Conservation (phyloP, 164 flowering plant genomes). For the Buxus sempervirens region DNA sequence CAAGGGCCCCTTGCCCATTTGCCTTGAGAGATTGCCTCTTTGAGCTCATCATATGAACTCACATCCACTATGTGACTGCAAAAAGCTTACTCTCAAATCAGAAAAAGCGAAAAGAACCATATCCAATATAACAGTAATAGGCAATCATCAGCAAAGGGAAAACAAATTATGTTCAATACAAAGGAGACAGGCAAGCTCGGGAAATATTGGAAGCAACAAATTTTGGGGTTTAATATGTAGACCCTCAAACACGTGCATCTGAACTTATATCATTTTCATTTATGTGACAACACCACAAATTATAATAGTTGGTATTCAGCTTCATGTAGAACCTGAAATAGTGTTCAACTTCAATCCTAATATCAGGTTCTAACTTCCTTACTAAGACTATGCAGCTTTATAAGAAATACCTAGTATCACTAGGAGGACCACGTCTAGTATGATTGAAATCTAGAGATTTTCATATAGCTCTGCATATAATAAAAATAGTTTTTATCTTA, state of each 20-base stretch:
- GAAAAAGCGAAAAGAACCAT: slow-evolving; percentile 1
- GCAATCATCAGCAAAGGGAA: no score
- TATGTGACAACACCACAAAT: background rate
- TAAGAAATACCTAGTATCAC: no score
- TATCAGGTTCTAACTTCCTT: no score
- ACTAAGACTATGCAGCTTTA: no score
- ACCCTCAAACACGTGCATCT: background rate
- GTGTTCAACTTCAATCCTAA: no score
- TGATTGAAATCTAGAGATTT: no score
- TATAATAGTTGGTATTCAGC: background rate
- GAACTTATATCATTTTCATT: background rate
- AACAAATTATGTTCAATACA: background rate
- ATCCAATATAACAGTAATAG: no score
- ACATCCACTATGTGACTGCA: slow-evolving; percentile 90
- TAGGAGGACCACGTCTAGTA: no score
- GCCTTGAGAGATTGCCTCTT: slow-evolving; percentile 68
- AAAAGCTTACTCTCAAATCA: slow-evolving; percentile 1
- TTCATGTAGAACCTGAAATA: no score
- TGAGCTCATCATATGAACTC: slow-evolving; percentile 76
- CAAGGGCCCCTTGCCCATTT: slow-evolving; percentile 99
- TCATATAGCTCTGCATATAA: no score
- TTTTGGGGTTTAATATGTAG: background rate
- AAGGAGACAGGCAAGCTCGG: background rate
- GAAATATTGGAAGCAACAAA: background rate
- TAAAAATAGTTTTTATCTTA: no score